Evolutionary conservation across 306 rosid species (phyloP).

Genomic region (Dicorynia guianensis): DNA sequence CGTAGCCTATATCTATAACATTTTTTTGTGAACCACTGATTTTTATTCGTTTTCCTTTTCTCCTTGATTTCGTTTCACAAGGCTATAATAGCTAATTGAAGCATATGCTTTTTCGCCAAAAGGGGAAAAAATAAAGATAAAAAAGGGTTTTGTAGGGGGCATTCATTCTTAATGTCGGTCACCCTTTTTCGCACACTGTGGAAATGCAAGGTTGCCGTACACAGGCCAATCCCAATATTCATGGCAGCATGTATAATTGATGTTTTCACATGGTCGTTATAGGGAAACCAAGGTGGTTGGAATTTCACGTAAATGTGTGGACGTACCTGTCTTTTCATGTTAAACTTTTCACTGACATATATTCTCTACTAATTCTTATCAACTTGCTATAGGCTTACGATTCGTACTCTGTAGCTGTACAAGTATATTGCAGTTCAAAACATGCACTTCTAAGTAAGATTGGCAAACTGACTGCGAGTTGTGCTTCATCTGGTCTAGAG

Average conservation of each 20-base stretch:
- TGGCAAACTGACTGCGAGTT: no score
- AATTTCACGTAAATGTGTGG: slow-evolving; percentile 39
- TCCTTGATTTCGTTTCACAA: not conserved
- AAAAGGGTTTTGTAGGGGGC: slow-evolving; percentile 27
- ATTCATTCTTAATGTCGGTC: slow-evolving; percentile 70
- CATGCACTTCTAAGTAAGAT: not conserved
- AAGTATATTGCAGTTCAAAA: no score
- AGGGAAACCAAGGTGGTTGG: slow-evolving; percentile 23
- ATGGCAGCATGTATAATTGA: slow-evolving; percentile 6
- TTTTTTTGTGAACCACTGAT: slow-evolving; percentile 38
- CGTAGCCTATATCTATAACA: slow-evolving; percentile 4
- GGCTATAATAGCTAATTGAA: slow-evolving; percentile 19
- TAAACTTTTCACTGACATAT: slow-evolving; percentile 44
- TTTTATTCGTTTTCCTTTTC: slow-evolving; percentile 13
- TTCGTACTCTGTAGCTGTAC: not conserved
- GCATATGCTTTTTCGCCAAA: slow-evolving; percentile 33
- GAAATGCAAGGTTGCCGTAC: slow-evolving; percentile 46
- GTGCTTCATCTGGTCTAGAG: no score
- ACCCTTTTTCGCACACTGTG: slow-evolving; percentile 40
- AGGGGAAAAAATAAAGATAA: slow-evolving; percentile 16
- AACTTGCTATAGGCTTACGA: slow-evolving; percentile 12
- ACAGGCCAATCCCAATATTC: slow-evolving; percentile 20
- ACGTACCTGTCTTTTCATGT: slow-evolving; percentile 43
- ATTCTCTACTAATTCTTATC: slow-evolving; percentile 29
- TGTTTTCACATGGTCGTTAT: slow-evolving; percentile 30